Percentiles rank a stretch among this genome's conserved stretches.
Evolutionary conservation across 1,284 basidiomycete species (phyloP).

Genomic region (Cutaneotrichosporon sp.): DNA sequence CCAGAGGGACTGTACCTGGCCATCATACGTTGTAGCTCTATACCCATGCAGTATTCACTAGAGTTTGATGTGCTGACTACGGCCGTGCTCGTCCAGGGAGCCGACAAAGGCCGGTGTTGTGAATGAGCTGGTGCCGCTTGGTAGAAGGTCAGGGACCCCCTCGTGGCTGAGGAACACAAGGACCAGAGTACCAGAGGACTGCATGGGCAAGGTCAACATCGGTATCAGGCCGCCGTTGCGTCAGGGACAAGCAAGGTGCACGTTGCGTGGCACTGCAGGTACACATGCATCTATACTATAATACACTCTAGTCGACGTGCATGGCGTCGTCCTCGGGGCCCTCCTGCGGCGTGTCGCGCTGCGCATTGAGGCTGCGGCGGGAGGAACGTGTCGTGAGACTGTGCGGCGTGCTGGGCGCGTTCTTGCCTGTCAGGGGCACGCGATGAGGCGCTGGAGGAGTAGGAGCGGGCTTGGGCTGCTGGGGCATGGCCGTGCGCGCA

Average conservation of each 20-base stretch:
- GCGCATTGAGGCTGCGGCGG: constrained; percentile 20
- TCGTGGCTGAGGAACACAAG: too few species aligned
- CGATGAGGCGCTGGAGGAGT: neutral
- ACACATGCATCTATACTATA: constrained; percentile 3
- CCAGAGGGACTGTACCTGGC: too few species aligned
- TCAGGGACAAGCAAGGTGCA: too few species aligned
- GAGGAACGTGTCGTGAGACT: constrained; percentile 28
- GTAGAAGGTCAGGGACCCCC: too few species aligned
- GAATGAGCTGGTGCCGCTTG: too few species aligned
- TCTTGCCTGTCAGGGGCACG: constrained; percentile 10
- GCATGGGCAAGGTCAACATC: too few species aligned
- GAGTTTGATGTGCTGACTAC: neutral
- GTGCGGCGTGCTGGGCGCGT: constrained; percentile 32
- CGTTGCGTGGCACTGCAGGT: too few species aligned
- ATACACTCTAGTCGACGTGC: constrained; percentile 11
- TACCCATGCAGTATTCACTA: constrained; percentile 3
- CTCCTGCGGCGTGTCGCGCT: constrained; percentile 1
- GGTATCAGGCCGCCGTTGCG: too few species aligned
- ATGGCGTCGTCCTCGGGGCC: constrained; percentile 4
- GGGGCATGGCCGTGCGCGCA: constrained; percentile 19
- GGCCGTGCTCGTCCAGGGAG: too few species aligned
- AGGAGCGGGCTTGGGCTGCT: neutral
- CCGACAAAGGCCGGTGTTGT: too few species aligned
- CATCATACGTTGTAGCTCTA: neutral
- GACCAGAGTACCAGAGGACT: too few species aligned